Base-by-base conservation (phyloP, 371 early-diverging fungal species). In the Dichotomocladium elegans region DNA sequence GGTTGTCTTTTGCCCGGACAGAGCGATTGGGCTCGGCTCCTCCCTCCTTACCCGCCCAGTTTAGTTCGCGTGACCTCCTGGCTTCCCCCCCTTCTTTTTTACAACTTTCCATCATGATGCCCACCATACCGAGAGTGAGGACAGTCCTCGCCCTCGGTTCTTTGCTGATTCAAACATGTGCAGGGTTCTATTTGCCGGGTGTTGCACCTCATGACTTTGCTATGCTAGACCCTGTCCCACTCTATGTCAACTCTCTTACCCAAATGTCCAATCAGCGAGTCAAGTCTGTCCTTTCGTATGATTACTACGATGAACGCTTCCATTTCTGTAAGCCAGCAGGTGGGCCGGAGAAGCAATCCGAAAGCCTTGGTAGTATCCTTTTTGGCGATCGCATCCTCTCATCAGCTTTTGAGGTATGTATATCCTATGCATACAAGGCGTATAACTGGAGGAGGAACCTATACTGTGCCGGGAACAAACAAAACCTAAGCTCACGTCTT, bases 371-470 rank as follows among this genome's bases (percentile, higher is more conserved):
- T 21, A 82, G 85, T 53, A 90, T 95, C 35, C 72, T 98, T 29
- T 94, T 94, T 80, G 98, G 98, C 11, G 97, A 98, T 59, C 86
- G 98, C 34, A 90, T 98, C 57, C 91, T 83, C 54, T 85, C 77
- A 34, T 93, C 96, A 4, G 77, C 81, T 6, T 94, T 91, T 61
- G 67, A 91, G 74, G 88, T 91, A 83, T n/a, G n/a, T n/a, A n/a
- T n/a, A n/a, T n/a, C n/a, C n/a, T n/a, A n/a, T n/a, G n/a, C n/a
- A n/a, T n/a, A n/a, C n/a, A n/a, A n/a, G n/a, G n/a, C n/a, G n/a
- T n/a, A n/a, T n/a, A n/a, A n/a, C n/a, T n/a, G n/a, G n/a, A n/a
- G n/a, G n/a, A n/a, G n/a, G n/a, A n/a, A n/a, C n/a, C n/a, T n/a
- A n/a, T n/a, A n/a, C n/a, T n/a, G n/a, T n/a, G n/a, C n/a, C n/a